phyloP scores from a whole-genome alignment of 2,329 filamentous ascomycete species.

The Neoarthrinium moseri region DNA sequence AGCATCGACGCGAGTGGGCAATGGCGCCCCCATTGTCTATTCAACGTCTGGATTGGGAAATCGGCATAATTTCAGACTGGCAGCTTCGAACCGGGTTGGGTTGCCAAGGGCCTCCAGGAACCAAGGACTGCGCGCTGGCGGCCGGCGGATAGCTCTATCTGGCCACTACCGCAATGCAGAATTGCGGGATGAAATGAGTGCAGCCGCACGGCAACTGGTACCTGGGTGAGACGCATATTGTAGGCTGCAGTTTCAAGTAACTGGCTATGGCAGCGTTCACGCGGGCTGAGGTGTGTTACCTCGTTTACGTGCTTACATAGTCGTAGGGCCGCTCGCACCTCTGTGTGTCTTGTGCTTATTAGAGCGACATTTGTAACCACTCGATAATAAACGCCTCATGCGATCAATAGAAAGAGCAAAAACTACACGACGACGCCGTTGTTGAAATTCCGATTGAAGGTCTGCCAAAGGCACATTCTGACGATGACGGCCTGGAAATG shows the following conservation, averaged over 20 bases:
- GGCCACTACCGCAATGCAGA: background rate
- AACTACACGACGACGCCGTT: background rate
- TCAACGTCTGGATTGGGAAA: background rate
- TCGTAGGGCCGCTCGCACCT: too few species aligned
- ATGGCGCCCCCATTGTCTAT: background rate
- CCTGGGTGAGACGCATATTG: slow-evolving; percentile 9
- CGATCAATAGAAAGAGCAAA: background rate
- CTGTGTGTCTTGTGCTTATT: too few species aligned
- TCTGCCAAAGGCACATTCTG: too few species aligned
- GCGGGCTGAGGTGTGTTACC: background rate
- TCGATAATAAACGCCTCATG: background rate
- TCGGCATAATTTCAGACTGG: slow-evolving; percentile 20
- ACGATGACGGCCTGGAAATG: too few species aligned
- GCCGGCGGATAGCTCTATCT: background rate
- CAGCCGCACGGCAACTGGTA: slow-evolving; percentile 1
- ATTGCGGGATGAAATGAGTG: slow-evolving; percentile 6
- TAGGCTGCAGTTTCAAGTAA: slow-evolving; percentile 8
- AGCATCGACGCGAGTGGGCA: slow-evolving; percentile 1
- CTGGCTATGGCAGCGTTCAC: slow-evolving; percentile 4
- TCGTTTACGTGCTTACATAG: too few species aligned
- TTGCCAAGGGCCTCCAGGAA: slow-evolving; percentile 13
- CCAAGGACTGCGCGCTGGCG: background rate
- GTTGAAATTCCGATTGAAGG: background rate
- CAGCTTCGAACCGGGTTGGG: slow-evolving; percentile 9
- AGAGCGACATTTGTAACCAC: too few species aligned